A percentile compares a stretch with the other conserved stretches of the same genome.
Evolutionary conservation across 225 moss, liverwort and hornwort genomes (phyloP).

Genomic region (Straminergon stramineum): DNA sequence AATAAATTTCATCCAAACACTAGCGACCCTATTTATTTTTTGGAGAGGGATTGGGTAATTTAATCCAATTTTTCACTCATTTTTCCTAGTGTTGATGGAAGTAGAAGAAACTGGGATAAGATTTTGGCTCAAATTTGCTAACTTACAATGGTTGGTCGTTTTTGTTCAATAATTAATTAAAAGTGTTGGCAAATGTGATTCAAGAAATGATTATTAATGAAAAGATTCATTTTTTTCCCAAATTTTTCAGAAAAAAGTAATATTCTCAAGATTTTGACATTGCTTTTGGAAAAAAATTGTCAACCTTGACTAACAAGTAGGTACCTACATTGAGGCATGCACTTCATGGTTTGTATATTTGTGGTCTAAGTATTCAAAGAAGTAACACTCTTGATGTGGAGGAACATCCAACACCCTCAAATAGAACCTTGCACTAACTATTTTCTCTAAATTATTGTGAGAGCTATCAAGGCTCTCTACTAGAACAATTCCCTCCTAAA

Average conservation of each 20-base stretch:
- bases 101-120: fast-evolving
- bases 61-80: not conserved
- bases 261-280: not conserved
- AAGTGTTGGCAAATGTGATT: not conserved
- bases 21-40: no score
- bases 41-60: fast-evolving
- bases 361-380: not conserved
- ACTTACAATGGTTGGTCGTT: not conserved
- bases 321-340: not conserved
- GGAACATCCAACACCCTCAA: fast-evolving
- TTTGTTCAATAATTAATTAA: not conserved
- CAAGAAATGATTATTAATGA: not conserved
- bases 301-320: fast-evolving
- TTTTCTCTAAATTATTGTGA: not conserved
- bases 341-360: fast-evolving
- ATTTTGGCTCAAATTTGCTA: not conserved
- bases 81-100: no score
- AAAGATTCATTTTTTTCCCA: not conserved
- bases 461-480: not conserved
- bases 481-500: fast-evolving
- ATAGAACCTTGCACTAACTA: not conserved
- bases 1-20: not conserved
- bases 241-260: not conserved
- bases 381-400: not conserved
- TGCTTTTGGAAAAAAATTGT: not conserved